Evolutionary conservation across 2,329 filamentous ascomycete genomes (phyloP).

Genomic region (Fusarium guadeloupense): DNA sequence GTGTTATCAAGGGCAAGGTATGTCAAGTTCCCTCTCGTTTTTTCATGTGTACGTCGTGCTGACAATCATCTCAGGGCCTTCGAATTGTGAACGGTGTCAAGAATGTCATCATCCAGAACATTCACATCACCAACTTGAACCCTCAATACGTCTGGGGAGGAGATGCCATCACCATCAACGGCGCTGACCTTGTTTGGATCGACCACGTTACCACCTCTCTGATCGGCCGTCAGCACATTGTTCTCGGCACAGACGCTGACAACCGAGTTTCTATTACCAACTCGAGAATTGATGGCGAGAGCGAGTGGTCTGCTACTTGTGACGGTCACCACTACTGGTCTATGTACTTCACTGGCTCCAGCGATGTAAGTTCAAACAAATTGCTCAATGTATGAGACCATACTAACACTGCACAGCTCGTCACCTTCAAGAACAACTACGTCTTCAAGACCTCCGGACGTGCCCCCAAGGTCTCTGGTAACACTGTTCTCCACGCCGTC

Average conservation of each 20-base stretch:
- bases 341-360: conserved; percentile 64
- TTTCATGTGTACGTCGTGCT: no score
- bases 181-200: conserved; percentile 58
- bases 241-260: conserved; percentile 62
- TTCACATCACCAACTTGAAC: conserved; percentile 65
- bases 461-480: conserved; percentile 65
- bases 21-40: no score
- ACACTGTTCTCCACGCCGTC: conserved; percentile 65
- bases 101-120: conserved; percentile 70
- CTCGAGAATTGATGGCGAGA: conserved; percentile 64
- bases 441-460: conserved; percentile 67
- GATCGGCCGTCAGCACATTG: conserved; percentile 69
- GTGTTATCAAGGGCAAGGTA: conserved; percentile 67
- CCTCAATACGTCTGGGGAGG: conserved; percentile 68
- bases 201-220: conserved; percentile 65
- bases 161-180: conserved; percentile 63
- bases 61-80: no score
- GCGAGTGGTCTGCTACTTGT: conserved; percentile 65
- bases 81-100: conserved; percentile 54
- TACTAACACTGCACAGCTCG: conserved; percentile 24
- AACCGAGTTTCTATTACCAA: conserved; percentile 70
- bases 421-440: conserved; percentile 70
- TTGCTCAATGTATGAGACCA: rapidly evolving
- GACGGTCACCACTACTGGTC: conserved; percentile 69
- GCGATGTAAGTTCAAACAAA: conserved; percentile 49